These are phyloP conservation scores for Hawksworthiomyces lignivorus DNA, from an alignment of 2,329 filamentous ascomycete genomes.

Conservation along the genomic window DNA sequence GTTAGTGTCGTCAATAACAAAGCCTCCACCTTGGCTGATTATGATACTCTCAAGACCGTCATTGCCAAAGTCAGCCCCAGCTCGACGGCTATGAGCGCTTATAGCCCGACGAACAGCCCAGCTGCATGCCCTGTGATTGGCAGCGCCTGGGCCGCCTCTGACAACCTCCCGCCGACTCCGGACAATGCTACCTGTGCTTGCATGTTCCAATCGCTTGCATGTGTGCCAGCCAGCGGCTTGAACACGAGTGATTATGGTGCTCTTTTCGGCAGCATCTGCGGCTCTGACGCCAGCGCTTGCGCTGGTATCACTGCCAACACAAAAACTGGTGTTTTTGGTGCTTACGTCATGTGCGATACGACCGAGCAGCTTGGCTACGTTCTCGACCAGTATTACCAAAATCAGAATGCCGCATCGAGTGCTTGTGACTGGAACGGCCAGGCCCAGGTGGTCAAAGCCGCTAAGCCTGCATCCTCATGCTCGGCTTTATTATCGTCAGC, in stretches of 20 bases:
- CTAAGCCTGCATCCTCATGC: slow-evolving; percentile 46
- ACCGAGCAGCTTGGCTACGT: slow-evolving; percentile 66
- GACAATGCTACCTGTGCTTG: slow-evolving; percentile 75
- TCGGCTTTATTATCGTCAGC: slow-evolving; percentile 52
- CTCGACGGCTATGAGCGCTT: slow-evolving; percentile 56
- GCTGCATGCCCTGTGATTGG: slow-evolving; percentile 62
- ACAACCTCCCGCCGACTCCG: slow-evolving; percentile 70
- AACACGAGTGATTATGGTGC: slow-evolving; percentile 51
- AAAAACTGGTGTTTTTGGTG: slow-evolving; percentile 62
- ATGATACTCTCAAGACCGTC: slow-evolving; percentile 60
- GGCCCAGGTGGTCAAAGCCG: slow-evolving; percentile 46
- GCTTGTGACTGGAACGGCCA: slow-evolving; percentile 68
- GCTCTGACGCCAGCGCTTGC: slow-evolving; percentile 48
- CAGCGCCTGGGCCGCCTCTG: slow-evolving; percentile 60
- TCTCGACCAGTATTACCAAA: slow-evolving; percentile 64
- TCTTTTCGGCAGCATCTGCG: slow-evolving; percentile 71
- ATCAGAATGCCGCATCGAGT: slow-evolving; percentile 41
- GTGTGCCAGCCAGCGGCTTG: slow-evolving; percentile 55
- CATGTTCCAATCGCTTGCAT: slow-evolving; percentile 70
- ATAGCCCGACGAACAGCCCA: slow-evolving; percentile 66
- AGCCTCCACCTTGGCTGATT: slow-evolving; percentile 66
- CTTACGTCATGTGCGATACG: slow-evolving; percentile 68
- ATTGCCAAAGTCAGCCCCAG: slow-evolving; percentile 61
- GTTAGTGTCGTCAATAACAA: slow-evolving; percentile 49
- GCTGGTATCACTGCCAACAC: slow-evolving; percentile 61